Evolutionary conservation across 2,329 filamentous ascomycete species (phyloP).

Genomic region (Fusarium siculi): DNA sequence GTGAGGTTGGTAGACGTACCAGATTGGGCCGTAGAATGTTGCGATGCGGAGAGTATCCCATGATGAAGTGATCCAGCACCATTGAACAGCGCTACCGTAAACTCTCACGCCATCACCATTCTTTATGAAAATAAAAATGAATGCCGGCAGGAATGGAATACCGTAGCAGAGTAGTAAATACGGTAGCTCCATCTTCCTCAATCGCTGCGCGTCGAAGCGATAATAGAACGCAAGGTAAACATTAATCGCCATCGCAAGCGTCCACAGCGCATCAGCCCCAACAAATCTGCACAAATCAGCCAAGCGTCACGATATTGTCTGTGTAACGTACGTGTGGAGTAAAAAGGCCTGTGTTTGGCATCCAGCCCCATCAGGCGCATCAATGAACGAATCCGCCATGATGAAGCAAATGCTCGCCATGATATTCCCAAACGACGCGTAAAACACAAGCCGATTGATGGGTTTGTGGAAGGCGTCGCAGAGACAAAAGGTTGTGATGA

Average conservation of each 20-base stretch:
- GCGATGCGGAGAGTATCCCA: conserved; percentile 4
- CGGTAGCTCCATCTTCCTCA: not conserved
- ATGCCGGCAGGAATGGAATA: not conserved
- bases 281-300: not conserved
- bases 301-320: rapidly evolving
- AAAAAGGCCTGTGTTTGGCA: conserved; percentile 2
- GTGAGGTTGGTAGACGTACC: not conserved
- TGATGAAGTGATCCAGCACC: not conserved
- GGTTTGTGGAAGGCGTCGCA: conserved; percentile 9
- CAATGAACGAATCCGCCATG: conserved; percentile 4
- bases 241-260: conserved; percentile 12
- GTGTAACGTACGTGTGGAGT: not conserved
- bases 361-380: not conserved
- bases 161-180: not conserved
- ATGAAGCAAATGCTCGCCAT: conserved; percentile 18
- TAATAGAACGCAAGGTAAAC: conserved; percentile 9
- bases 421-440: conserved; percentile 7
- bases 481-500: not conserved
- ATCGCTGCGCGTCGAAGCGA: not conserved
- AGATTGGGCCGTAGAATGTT: conserved; percentile 4
- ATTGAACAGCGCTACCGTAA: not conserved
- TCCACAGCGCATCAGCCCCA: conserved; percentile 7
- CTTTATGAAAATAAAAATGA: not conserved
- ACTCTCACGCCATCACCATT: not conserved
- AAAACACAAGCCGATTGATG: not conserved